These are phyloP conservation scores for Rhizophora apiculata DNA, from an alignment of 345 rosid genomes.

Conservation along the genomic window DNA sequence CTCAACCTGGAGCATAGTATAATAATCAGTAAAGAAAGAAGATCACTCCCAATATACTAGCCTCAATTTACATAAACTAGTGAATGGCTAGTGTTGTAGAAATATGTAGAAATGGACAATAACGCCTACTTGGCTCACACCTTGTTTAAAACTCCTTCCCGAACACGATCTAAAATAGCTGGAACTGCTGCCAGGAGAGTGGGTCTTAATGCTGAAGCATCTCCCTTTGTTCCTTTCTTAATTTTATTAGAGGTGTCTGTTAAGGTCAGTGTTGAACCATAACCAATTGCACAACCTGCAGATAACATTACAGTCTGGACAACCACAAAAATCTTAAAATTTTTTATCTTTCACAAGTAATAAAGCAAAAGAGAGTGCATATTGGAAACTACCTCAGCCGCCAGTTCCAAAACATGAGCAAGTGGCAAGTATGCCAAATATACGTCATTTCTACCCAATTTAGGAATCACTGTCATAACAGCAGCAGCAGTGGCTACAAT, in stretches of 20 bases:
- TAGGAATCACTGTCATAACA: slow-evolving; percentile 65
- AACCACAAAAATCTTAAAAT: slow-evolving; percentile 22
- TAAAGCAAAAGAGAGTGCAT: slow-evolving; percentile 12
- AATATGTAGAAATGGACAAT: slow-evolving; percentile 5
- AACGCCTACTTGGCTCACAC: slow-evolving; percentile 20
- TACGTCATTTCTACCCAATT: slow-evolving; percentile 45
- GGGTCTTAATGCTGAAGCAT: slow-evolving; percentile 71
- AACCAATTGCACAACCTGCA: slow-evolving; percentile 79
- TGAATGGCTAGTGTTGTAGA: neutral
- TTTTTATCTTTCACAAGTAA: slow-evolving; percentile 13
- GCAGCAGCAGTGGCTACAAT: slow-evolving; percentile 80
- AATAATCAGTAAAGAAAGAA: slow-evolving; percentile 9
- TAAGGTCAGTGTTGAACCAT: slow-evolving; percentile 76
- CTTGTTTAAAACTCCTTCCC: slow-evolving; percentile 82
- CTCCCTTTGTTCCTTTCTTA: slow-evolving; percentile 89
- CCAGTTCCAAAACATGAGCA: slow-evolving; percentile 93
- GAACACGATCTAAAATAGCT: slow-evolving; percentile 77
- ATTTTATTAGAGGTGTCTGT: slow-evolving; percentile 81
- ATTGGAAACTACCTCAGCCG: slow-evolving; percentile 62
- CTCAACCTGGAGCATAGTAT: slow-evolving; percentile 50
- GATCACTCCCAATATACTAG: neutral
- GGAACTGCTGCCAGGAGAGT: slow-evolving; percentile 91
- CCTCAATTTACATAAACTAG: slow-evolving; percentile 2
- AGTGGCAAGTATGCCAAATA: slow-evolving; percentile 86
- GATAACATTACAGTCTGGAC: slow-evolving; percentile 58